Evolutionary conservation across 768 basidiomycete species (phyloP).

Genomic region (Pleurotus djamor): DNA sequence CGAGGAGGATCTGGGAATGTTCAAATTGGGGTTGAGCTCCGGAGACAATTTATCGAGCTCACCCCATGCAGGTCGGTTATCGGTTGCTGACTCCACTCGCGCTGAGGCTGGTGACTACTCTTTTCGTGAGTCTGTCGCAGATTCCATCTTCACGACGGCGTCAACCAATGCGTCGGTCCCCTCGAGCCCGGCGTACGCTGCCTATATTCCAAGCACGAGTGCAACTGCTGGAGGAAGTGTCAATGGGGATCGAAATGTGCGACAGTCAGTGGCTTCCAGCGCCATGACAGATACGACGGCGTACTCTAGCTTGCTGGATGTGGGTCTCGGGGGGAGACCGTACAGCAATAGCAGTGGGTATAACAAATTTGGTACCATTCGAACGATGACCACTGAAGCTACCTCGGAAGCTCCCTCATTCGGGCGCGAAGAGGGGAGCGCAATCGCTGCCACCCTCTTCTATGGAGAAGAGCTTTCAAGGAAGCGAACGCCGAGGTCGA

Average conservation of each 20-base stretch:
- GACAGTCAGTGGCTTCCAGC: conserved; percentile 66
- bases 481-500: conserved; percentile 51
- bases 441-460: conserved; percentile 29
- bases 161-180: conserved; percentile 26
- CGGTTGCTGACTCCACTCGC: conserved; percentile 29
- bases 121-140: conserved; percentile 21
- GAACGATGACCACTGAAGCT: conserved; percentile 80
- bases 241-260: conserved; percentile 23
- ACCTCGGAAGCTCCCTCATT: conserved; percentile 75
- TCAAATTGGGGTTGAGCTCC: conserved; percentile 17
- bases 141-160: conserved; percentile 12
- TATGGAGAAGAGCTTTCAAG: conserved; percentile 33
- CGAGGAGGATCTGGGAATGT: conserved; percentile 24
- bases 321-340: conserved; percentile 27
- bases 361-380: conserved; percentile 75
- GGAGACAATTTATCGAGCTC: not conserved
- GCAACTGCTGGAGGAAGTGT: not conserved
- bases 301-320: conserved; percentile 65
- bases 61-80: conserved; percentile 14
- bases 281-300: conserved; percentile 55
- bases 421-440: conserved; percentile 61
- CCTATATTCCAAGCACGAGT: not conserved
- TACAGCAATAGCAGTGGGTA: conserved; percentile 32
- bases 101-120: conserved; percentile 38
- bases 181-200: conserved; percentile 13